Evolutionary conservation across 257 asterid genomes (phyloP), one percentile per base, ranked within the genome.

Genomic region (Anisodus tanguticus): DNA sequence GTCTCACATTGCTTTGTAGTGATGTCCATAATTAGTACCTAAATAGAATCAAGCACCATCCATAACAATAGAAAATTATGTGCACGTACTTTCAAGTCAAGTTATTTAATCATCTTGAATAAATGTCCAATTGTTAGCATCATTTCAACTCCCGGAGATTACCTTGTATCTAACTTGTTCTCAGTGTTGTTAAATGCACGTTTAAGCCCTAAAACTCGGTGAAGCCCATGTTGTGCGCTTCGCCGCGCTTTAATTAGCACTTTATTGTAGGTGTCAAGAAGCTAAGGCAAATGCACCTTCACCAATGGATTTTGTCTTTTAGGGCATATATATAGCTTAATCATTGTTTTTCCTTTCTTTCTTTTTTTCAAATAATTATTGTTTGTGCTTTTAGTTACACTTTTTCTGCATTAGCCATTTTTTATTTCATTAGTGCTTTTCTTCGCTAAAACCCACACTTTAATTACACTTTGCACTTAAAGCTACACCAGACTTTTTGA

Each of bases 111-210:
- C 43, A 47, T 47, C 43, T 11, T 19, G 55, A 47, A 49, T 19
- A 49, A 19, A 74, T 74, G 60, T 49, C 60, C 80, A 49, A 15
- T 22, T 49, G 43, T n/a, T 74, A 22, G 19, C 80, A 49, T 85
- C 41, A 26, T 86, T 74, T 83, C 54, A 55, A 72, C 19, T 74
- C 60, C 6, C 80, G 19, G 80, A 74, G 43, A 47, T 74, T 47
- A 22, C 60, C 60, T 41, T 41, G 54, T 39, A 13, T 68, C 26
- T 37, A 72, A 47, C 60, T 19, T 4, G 31, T 62, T 79, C 74
- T 67, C 0, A 67, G 12, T 37, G n/a, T 35, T 13, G 74, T 67
- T 67, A 67, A 13, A 35, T 67, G 74, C 4, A 19, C 8, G 11
- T 11, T 1, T 67, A 13, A 37, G 49, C 37, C 49, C 74, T 37